phyloP scores from a whole-genome alignment of 257 asterid genomes.

The Solanum bulbocastanum region DNA sequence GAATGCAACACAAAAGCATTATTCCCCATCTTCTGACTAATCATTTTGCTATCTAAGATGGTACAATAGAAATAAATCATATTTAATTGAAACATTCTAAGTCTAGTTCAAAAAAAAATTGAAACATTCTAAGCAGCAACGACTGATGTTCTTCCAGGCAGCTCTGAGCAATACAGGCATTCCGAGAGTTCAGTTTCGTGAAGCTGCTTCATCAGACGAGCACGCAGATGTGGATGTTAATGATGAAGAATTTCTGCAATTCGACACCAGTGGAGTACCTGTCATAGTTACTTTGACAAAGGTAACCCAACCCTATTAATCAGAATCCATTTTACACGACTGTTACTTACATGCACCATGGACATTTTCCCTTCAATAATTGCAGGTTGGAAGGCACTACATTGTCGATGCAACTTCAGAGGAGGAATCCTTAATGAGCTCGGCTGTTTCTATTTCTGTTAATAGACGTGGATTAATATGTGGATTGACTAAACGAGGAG shows the following conservation, averaged over 20 bases:
- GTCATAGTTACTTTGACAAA: constrained; percentile 71
- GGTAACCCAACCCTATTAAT: constrained; percentile 24
- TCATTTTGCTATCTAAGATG: background rate
- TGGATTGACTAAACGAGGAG: constrained; percentile 79
- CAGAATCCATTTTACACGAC: background rate
- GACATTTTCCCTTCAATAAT: background rate
- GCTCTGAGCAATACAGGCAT: constrained; percentile 78
- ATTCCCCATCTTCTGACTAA: background rate
- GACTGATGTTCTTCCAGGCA: constrained; percentile 33
- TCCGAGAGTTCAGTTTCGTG: constrained; percentile 69
- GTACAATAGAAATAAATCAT: background rate
- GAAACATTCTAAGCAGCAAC: background rate
- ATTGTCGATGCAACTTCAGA: constrained; percentile 81
- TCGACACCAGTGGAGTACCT: constrained; percentile 73
- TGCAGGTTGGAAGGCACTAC: constrained; percentile 73
- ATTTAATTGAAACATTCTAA: background rate
- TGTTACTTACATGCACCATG: background rate
- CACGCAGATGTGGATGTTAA: constrained; percentile 81
- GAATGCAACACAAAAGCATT: background rate
- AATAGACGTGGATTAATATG: constrained; percentile 66
- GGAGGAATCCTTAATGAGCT: constrained; percentile 95
- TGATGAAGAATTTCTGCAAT: constrained; percentile 72
- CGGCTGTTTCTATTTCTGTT: constrained; percentile 67
- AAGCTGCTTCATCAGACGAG: constrained; percentile 38
- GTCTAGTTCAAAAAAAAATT: too few relatives aligned